phyloP scores from a whole-genome alignment of 2,329 filamentous ascomycete species.

The Plenodomus lindquistii region DNA sequence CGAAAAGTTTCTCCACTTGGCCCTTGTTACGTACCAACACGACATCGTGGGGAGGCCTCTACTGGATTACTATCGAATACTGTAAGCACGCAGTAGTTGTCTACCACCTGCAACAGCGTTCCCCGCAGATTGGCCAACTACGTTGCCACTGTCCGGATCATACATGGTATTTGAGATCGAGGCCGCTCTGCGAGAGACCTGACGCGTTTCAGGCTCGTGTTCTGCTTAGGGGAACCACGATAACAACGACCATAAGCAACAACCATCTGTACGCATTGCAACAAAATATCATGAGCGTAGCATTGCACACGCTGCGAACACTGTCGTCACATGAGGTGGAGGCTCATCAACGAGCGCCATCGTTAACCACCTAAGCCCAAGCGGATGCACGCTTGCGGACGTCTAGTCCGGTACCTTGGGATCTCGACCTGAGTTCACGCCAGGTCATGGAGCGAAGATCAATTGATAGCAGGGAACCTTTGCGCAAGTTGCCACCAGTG shows the following conservation, averaged over 20 bases:
- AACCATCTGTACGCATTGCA: neutral
- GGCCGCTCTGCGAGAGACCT: neutral
- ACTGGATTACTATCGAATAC: constrained; percentile 8
- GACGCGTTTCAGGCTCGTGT: neutral
- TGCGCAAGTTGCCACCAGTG: constrained; percentile 23
- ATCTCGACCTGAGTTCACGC: constrained; percentile 31
- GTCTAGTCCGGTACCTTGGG: constrained; percentile 9
- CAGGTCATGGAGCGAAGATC: constrained; percentile 29
- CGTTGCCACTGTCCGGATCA: neutral
- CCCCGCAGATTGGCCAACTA: neutral
- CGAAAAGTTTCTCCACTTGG: neutral
- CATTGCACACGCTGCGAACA: neutral
- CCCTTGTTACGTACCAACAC: constrained; percentile 8
- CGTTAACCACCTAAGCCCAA: neutral
- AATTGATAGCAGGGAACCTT: constrained; percentile 15
- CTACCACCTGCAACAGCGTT: constrained; percentile 8
- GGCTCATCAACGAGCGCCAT: neutral
- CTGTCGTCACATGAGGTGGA: too few relatives aligned
- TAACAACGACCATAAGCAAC: neutral
- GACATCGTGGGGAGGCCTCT: constrained; percentile 14
- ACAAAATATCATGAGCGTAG: constrained; percentile 7
- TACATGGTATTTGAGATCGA: neutral
- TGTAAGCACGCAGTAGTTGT: constrained; percentile 7
- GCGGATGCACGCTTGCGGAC: constrained; percentile 9
- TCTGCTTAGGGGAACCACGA: neutral